Evolutionary conservation across 2,329 filamentous ascomycete species (phyloP), one percentile per base, ranked within the genome.

Genomic region (Chrysosporium keratinophilum): DNA sequence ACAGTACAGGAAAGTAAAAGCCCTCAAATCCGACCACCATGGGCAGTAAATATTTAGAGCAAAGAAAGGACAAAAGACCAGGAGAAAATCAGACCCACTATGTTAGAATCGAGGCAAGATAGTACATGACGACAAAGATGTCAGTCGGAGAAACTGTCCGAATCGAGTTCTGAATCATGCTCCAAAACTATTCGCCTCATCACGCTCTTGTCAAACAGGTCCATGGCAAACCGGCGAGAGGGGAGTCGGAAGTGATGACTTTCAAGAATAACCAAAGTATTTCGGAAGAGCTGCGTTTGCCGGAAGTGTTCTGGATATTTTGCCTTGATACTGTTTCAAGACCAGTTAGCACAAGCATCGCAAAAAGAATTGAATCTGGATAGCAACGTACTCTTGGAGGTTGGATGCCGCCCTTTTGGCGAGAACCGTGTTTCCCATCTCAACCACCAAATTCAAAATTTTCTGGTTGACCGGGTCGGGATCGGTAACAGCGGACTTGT

Each of bases 171-270:
- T 9, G 72, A 72, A 17, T 86, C 85, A 62, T 87, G 85, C 50
- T 86, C 83, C 55, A 95, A 83, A 11, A 98, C 86, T 56, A 96
- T 87, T 59, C 82, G 81, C 58, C 89, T 78, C 70, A 97, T 77
- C 42, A 97, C 87, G 56, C 81, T 84, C 70, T 91, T 93, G 64
- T 97, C 91, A 63, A 98, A 98, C 19, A 98, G 73, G 65, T 97
- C 93, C 56, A 97, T 83, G 35, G 95, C 86, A 71, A 95, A 90
- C 44, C 91, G 84, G 57, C 91, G 85, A 28, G 94, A 86, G 1
- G 84, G 85, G 1, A 98, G 78, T 19, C 89, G 81, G 69, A 93
- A 97, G 65, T 94, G 88, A 63, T 95, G 91, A 60, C 82, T 83
- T 68, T 96, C 89, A 56, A 98, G 77, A 47, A 97, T 77, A 7